phyloP scores from a whole-genome alignment of 768 basidiomycete genomes.

The Amanita pseudoporphyria region DNA sequence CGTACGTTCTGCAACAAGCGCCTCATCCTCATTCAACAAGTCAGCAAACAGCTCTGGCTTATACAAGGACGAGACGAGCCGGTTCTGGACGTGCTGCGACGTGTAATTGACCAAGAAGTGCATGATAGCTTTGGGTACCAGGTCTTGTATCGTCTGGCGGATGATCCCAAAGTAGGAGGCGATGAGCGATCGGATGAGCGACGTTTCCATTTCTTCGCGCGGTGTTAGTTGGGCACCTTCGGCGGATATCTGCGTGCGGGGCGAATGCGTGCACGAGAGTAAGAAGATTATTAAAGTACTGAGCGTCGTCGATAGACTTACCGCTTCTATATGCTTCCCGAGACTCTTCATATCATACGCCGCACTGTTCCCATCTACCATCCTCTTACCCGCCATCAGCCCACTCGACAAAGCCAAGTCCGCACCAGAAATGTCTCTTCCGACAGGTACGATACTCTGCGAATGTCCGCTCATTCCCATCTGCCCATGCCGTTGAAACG shows the following conservation, averaged over 20 bases:
- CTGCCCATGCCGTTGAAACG: constrained; percentile 13
- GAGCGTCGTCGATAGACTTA: constrained; percentile 33
- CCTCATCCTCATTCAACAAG: constrained; percentile 91
- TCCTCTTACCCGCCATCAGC: constrained; percentile 55
- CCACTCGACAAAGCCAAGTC: constrained; percentile 46
- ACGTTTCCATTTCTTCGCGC: constrained; percentile 95
- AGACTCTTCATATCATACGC: constrained; percentile 99
- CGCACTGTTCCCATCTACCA: constrained; percentile 67
- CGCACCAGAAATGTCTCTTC: constrained; percentile 52
- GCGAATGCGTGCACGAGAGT: too few species aligned
- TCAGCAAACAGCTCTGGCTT: constrained; percentile 90
- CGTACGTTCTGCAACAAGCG: constrained; percentile 85
- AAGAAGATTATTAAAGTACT: not conserved
- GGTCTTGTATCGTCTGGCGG: constrained; percentile 93
- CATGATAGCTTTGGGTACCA: constrained; percentile 98
- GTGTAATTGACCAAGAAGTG: constrained; percentile 95
- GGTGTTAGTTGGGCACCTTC: constrained; percentile 57
- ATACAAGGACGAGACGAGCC: constrained; percentile 89
- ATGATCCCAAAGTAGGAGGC: constrained; percentile 94
- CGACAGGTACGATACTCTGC: constrained; percentile 37
- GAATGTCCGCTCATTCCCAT: constrained; percentile 11
- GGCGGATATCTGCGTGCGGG: constrained; percentile 43
- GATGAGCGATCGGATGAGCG: constrained; percentile 89
- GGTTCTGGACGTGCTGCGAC: constrained; percentile 94
- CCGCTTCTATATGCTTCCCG: constrained; percentile 95